Evolutionary conservation across 441 rosid species (phyloP).

Genomic region (Brassica balearica): DNA sequence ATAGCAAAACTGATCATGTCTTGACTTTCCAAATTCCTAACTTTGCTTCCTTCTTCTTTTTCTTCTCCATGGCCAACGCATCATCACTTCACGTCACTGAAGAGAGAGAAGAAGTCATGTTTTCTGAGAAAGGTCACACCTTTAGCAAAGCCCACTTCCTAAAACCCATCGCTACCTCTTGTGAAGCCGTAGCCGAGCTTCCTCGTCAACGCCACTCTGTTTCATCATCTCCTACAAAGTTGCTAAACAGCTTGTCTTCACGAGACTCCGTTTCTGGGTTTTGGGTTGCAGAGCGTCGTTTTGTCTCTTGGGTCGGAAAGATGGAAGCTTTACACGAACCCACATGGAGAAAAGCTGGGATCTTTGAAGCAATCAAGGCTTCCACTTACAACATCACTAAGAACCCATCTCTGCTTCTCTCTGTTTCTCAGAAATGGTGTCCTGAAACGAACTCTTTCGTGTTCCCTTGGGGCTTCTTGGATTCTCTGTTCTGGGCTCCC

Average conservation of each 20-base stretch:
- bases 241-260: not conserved
- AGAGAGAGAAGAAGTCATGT: constrained; percentile 29
- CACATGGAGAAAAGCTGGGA: constrained; percentile 47
- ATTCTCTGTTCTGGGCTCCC: constrained; percentile 43
- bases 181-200: constrained; percentile 26
- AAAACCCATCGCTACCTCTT: constrained; percentile 36
- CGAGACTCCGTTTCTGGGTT: constrained; percentile 35
- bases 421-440: constrained; percentile 15
- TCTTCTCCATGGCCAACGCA: not conserved
- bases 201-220: constrained; percentile 29
- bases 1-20: not conserved
- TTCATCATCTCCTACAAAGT: not conserved
- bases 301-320: constrained; percentile 38
- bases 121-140: constrained; percentile 25
- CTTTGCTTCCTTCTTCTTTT: not conserved
- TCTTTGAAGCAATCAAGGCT: constrained; percentile 45
- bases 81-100: not conserved
- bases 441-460: constrained; percentile 43
- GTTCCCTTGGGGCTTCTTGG: constrained; percentile 60
- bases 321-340: constrained; percentile 34
- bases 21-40: constrained; percentile 28
- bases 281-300: constrained; percentile 25
- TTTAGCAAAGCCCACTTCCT: constrained; percentile 50
- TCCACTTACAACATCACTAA: constrained; percentile 34
- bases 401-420: constrained; percentile 38